A percentile compares a stretch with the other conserved stretches of the same genome.
These are phyloP conservation scores for Paramecium bursaria DNA, from an alignment of 73 alveolate genomes.

Conservation along the genomic window DNA sequence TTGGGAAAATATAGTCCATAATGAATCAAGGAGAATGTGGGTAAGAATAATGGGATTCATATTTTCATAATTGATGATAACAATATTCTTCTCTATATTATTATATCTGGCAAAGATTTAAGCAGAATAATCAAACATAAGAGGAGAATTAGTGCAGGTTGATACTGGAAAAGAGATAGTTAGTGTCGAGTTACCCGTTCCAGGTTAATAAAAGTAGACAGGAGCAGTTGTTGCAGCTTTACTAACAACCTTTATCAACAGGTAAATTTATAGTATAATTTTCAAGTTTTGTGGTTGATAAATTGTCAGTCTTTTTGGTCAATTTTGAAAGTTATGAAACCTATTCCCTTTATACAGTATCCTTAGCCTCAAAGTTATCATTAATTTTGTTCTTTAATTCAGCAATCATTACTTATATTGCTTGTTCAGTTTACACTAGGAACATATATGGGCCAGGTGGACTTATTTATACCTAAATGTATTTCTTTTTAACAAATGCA, in stretches of 20 bases:
- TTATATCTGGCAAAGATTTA: conserved; percentile 23
- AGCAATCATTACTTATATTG: conserved; percentile 45
- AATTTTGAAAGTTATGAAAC: conserved; percentile 63
- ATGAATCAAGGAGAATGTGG: conserved; percentile 21
- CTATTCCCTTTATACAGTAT: conserved; percentile 52
- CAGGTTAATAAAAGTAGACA: not conserved
- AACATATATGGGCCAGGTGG: conserved; percentile 70
- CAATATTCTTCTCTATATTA: not conserved
- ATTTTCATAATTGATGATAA: conserved; percentile 17
- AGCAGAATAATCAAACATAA: conserved; percentile 15
- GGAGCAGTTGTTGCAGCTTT: conserved; percentile 32
- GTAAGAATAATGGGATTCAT: conserved; percentile 46
- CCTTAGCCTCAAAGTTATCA: conserved; percentile 56
- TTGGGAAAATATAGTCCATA: conserved; percentile 56
- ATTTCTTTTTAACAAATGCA: conserved; percentile 63
- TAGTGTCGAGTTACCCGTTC: conserved; percentile 1
- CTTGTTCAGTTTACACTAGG: not conserved
- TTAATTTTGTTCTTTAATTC: conserved; percentile 62
- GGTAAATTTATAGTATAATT: too few relatives aligned
- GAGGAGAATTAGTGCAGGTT: conserved; percentile 15
- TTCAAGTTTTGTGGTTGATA: conserved; percentile 49
- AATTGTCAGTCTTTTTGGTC: conserved; percentile 27
- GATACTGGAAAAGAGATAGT: conserved; percentile 11
- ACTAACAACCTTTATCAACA: conserved; percentile 59
- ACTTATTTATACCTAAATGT: conserved; percentile 60